A percentile compares a stretch with the other conserved stretches of the same genome.
Conservation (phyloP, 2,329 filamentous ascomycete genomes). For the Amauroascus verrucosus region DNA sequence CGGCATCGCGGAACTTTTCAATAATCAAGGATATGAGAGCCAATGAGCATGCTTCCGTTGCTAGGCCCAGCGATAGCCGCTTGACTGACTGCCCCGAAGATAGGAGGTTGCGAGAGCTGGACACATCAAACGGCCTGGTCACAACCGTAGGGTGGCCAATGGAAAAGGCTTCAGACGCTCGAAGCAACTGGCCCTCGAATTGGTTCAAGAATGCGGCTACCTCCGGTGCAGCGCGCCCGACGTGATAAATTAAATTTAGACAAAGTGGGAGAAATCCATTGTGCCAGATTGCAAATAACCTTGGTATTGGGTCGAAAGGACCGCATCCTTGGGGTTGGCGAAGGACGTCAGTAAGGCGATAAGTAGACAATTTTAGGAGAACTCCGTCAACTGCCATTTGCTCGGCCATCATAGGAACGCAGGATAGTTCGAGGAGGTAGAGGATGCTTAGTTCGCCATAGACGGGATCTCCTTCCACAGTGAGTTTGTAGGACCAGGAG, state of each 20-base stretch:
- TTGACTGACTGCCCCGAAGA: constrained; percentile 34
- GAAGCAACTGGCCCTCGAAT: constrained; percentile 66
- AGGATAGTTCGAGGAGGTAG: constrained; percentile 80
- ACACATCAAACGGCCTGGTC: constrained; percentile 18
- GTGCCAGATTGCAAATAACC: constrained; percentile 83
- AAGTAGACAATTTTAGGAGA: constrained; percentile 65
- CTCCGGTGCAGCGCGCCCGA: constrained; percentile 73
- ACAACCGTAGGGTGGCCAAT: constrained; percentile 37
- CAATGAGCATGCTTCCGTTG: constrained; percentile 68
- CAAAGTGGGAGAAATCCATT: constrained; percentile 79
- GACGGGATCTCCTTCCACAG: constrained; percentile 68
- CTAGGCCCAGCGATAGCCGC: constrained; percentile 61
- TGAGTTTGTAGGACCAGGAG: constrained; percentile 82
- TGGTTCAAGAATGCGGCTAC: constrained; percentile 79
- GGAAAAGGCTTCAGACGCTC: constrained; percentile 63
- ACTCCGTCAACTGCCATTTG: constrained; percentile 81
- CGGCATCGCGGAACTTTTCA: constrained; percentile 52
- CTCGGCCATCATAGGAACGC: constrained; percentile 70
- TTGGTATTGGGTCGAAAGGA: constrained; percentile 64
- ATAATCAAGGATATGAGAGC: constrained; percentile 66
- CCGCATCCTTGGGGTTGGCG: constrained; percentile 57
- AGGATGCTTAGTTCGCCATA: constrained; percentile 88
- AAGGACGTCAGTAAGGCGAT: constrained; percentile 68
- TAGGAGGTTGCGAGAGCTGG: background rate
- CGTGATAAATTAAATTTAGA: constrained; percentile 72